phyloP scores from a whole-genome alignment of 164 flowering plant genomes.

The Buxus sempervirens region DNA sequence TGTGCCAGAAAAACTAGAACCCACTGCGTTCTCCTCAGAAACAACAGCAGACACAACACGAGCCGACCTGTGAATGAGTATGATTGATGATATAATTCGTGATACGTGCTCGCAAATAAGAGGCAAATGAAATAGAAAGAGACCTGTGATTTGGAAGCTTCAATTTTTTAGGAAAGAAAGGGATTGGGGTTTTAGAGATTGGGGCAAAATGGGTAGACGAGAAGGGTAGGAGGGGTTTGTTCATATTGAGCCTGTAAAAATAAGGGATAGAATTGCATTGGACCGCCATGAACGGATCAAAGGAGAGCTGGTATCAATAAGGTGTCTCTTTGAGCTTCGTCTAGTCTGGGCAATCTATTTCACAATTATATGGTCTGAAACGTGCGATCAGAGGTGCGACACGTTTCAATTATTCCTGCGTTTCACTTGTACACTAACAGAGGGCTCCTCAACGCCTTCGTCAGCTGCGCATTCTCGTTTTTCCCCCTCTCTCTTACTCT shows the following conservation, averaged over 20 bases:
- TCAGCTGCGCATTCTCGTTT: no score
- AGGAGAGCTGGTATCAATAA: background rate
- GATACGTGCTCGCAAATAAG: background rate
- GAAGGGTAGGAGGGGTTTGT: conserved; percentile 16
- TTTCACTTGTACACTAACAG: no score
- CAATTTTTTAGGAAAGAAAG: conserved; percentile 9
- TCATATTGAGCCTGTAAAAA: conserved; percentile 7
- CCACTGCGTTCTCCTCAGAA: conserved; percentile 50
- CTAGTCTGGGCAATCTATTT: background rate
- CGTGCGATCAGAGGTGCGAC: no score
- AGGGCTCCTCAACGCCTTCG: no score
- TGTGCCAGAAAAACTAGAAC: conserved; percentile 34
- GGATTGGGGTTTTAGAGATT: conserved; percentile 1
- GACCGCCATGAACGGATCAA: conserved; percentile 22
- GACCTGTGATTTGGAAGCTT: conserved; percentile 30
- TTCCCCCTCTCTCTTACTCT: no score
- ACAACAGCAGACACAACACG: conserved; percentile 45
- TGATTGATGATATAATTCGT: conserved; percentile 1
- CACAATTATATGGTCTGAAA: no score
- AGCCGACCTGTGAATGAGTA: conserved; percentile 23
- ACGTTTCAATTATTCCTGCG: no score
- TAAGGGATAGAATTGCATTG: conserved; percentile 25
- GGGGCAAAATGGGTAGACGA: conserved; percentile 15
- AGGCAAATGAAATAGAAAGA: conserved; percentile 9
- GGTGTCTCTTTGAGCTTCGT: no score